Base-by-base conservation (phyloP, 805 yeast genomes). In the Zygosaccharomyces kombuchaensis region DNA sequence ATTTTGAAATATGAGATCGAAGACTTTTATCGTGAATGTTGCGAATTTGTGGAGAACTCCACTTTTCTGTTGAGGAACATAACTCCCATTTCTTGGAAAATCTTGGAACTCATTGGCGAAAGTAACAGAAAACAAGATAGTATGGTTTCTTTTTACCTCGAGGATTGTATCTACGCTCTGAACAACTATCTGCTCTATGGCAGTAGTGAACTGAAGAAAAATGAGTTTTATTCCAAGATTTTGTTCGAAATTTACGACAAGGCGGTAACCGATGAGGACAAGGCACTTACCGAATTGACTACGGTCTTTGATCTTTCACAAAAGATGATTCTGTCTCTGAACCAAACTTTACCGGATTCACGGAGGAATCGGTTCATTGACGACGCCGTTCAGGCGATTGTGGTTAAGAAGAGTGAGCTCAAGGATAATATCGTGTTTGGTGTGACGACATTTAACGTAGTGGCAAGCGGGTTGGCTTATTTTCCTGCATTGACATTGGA, bases 31-130 rank as follows among this genome's bases (percentile, higher is more conserved):
- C 76, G 84, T 32, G 96, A 88, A 61, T 73, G 80, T 35, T 78
- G 88, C 61, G 95, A 87, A 50, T 71, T 93, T 58, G 79, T 87
- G 40, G 83, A 82, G 43, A 81, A 80, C 54, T 78, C 81, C 50
- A 78, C 87, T 16, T 78, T 82, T 61, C 63, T 81, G 46, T 66
- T 80, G 7, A 75, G 85, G 61, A 56, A 63, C 13, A 77, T 85
- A 14, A 78, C 88, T 2, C 84, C 86, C 6, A 66, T 72, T 26
- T 80, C 89, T 72, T 91, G 97, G 96, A 72, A 73, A 44, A 66
- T 82, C 38, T 81, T 88, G 54, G 78, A 74, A 42, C 65, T 86
- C 63, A 70, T 70, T 42, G 58, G 65, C 4, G 60, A 63, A 43
- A 54, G 62, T 43, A 62, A 59, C 41, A 51, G 58, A 31, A 53